Conservation (phyloP, 306 rosid species). For the Ziziphus jujuba region DNA sequence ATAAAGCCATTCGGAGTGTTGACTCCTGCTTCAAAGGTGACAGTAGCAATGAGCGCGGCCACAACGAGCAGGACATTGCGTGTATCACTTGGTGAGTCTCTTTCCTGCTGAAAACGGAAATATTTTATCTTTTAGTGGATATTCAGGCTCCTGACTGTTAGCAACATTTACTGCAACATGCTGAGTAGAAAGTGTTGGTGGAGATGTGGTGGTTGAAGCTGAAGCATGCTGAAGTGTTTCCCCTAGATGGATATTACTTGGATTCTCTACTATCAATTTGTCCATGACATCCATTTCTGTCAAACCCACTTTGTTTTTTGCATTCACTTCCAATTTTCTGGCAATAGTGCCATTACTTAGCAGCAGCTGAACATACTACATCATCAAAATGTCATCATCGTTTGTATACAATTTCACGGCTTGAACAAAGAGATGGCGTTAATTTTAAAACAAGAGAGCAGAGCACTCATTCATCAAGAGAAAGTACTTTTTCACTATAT, state of each 20-base stretch:
- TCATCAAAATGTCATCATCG: no score
- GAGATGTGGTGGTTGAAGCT: background rate
- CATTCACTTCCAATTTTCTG: background rate
- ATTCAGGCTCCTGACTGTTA: background rate
- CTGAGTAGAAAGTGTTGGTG: background rate
- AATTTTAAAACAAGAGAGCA: no score
- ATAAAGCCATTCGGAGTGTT: constrained; percentile 29
- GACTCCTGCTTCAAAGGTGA: constrained; percentile 33
- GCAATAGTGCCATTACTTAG: background rate
- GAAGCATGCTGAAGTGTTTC: background rate
- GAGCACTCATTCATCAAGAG: no score
- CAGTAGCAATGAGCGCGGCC: constrained; percentile 29
- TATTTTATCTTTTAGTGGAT: background rate
- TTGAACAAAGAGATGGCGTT: no score
- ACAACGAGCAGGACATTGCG: constrained; percentile 22
- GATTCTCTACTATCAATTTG: background rate
- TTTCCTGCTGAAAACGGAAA: constrained; percentile 13
- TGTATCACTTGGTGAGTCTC: constrained; percentile 14
- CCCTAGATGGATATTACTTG: constrained; percentile 2
- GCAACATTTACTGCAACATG: background rate
- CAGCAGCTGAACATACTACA: background rate
- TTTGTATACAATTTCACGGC: no score
- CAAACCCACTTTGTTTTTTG: constrained; percentile 4
- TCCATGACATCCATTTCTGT: constrained; percentile 6
- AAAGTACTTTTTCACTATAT: no score